These are phyloP conservation scores for Kodamaea alishanica DNA, from an alignment of 1,139 yeast species.

Conservation along the genomic window DNA sequence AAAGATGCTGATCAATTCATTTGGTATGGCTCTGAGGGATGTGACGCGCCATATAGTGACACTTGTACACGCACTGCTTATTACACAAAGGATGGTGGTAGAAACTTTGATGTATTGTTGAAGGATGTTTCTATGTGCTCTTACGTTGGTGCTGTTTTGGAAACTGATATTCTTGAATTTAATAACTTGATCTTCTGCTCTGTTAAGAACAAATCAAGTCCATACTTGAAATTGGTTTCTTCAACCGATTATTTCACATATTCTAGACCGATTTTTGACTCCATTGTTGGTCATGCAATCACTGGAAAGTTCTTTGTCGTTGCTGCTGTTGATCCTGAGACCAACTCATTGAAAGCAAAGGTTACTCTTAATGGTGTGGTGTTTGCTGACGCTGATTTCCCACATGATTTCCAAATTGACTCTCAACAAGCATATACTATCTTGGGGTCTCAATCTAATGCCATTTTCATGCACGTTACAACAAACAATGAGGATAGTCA, in stretches of 20 bases:
- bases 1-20: conserved; percentile 55
- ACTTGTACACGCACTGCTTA: conserved; percentile 58
- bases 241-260: conserved; percentile 51
- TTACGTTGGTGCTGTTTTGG: conserved; percentile 56
- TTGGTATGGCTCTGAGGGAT: conserved; percentile 62
- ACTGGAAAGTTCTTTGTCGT: conserved; percentile 67
- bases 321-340: conserved; percentile 50
- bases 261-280: conserved; percentile 40
- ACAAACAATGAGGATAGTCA: conserved; percentile 47
- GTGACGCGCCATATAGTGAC: conserved; percentile 37
- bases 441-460: conserved; percentile 68
- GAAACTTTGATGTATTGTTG: conserved; percentile 49
- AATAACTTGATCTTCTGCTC: conserved; percentile 65
- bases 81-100: conserved; percentile 63
- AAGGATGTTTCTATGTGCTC: conserved; percentile 59
- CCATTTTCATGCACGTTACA: conserved; percentile 82
- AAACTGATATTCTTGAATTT: conserved; percentile 27
- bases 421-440: conserved; percentile 81
- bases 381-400: conserved; percentile 80
- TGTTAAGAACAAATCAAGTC: conserved; percentile 16
- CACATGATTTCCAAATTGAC: conserved; percentile 59
- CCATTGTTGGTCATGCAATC: conserved; percentile 62
- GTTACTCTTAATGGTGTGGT: conserved; percentile 79
- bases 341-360: conserved; percentile 52
- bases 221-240: conserved; percentile 38